A percentile compares a stretch with the other conserved stretches of the same genome.
phyloP scores from a whole-genome alignment of 208 protist genomes.

The Leishmania tarentolae region DNA sequence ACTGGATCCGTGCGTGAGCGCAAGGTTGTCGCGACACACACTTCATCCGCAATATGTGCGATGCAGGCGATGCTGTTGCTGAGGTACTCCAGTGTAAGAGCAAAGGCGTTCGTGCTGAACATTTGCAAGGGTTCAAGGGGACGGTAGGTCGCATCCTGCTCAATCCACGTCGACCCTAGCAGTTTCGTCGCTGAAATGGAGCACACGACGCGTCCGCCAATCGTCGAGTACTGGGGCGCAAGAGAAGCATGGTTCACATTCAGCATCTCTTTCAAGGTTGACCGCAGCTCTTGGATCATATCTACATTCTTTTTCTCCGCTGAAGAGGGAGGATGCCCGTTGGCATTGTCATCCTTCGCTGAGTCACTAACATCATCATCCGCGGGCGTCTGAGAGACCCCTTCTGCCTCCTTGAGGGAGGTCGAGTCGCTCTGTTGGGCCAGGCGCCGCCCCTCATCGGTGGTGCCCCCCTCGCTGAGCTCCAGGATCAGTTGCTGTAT shows the following conservation, averaged over 20 bases:
- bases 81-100: constrained; percentile 61
- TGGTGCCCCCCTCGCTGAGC: constrained; percentile 35
- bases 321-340: neutral
- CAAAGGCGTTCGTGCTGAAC: constrained; percentile 66
- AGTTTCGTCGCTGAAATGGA: neutral
- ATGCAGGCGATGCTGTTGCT: constrained; percentile 47
- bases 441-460: constrained; percentile 30
- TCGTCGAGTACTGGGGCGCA: neutral
- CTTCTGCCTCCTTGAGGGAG: neutral
- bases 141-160: constrained; percentile 17
- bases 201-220: neutral
- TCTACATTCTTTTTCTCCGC: constrained; percentile 16
- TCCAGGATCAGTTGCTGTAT: constrained; percentile 49
- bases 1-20: constrained; percentile 43
- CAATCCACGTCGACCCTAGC: constrained; percentile 10
- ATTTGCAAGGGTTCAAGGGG: constrained; percentile 44
- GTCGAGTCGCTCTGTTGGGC: neutral
- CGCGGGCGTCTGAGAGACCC: neutral
- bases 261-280: constrained; percentile 33
- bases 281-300: constrained; percentile 24
- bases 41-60: constrained; percentile 52
- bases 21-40: constrained; percentile 65
- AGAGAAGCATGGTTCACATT: constrained; percentile 12
- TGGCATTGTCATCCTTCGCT: neutral
- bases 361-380: neutral